Percentiles rank a stretch among this genome's conserved stretches.
These are phyloP conservation scores for Leccinum olivaceopallidum DNA, from an alignment of 768 basidiomycete genomes.

Conservation along the genomic window DNA sequence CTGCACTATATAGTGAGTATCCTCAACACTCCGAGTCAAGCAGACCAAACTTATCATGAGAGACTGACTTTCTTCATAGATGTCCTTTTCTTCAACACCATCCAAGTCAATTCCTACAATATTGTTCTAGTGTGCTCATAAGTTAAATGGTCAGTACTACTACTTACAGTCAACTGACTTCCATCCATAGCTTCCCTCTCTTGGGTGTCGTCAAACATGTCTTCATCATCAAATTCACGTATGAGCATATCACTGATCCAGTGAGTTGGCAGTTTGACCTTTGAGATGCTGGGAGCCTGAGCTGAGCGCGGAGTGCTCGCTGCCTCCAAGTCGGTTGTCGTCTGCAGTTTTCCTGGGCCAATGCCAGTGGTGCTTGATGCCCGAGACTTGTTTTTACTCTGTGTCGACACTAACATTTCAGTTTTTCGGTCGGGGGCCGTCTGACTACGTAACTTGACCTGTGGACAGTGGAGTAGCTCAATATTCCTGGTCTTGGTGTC, in stretches of 20 bases:
- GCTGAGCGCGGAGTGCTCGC: background rate
- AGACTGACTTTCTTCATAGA: no score
- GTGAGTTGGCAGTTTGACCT: background rate
- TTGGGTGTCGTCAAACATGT: background rate
- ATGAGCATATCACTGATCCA: background rate
- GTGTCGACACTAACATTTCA: background rate
- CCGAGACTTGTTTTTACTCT: background rate
- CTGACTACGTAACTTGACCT: no score
- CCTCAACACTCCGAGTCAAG: no score
- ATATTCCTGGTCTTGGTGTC: no score
- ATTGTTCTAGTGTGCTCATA: background rate
- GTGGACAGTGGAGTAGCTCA: no score
- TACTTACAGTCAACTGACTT: background rate
- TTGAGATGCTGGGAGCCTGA: background rate
- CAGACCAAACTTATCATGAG: no score
- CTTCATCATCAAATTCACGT: background rate
- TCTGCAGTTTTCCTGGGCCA: background rate
- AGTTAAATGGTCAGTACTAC: background rate
- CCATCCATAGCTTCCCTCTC: background rate
- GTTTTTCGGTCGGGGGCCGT: background rate
- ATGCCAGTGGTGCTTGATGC: background rate
- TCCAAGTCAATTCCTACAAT: no score
- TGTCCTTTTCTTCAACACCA: no score
- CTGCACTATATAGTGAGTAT: no score
- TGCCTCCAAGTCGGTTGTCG: rapidly evolving